phyloP scores from a whole-genome alignment of 1,284 basidiomycete genomes.

The Trametes pubescens region DNA sequence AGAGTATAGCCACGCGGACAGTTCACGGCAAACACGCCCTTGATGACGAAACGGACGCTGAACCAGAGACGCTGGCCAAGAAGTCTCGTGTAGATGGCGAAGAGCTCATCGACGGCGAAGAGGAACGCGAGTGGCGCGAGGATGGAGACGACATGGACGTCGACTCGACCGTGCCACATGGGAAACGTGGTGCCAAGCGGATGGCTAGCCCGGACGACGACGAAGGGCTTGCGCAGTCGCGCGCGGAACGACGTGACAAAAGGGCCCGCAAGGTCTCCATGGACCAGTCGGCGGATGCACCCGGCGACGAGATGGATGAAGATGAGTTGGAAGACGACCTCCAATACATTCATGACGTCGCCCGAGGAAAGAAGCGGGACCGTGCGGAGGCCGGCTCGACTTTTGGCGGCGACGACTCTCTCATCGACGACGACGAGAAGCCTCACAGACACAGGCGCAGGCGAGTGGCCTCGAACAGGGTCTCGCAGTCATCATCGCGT shows the following conservation, averaged over 20 bases:
- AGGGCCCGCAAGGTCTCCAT: constrained; percentile 57
- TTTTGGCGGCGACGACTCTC: constrained; percentile 66
- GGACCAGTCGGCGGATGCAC: constrained; percentile 43
- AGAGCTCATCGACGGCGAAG: constrained; percentile 52
- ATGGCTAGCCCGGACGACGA: constrained; percentile 49
- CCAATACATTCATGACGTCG: constrained; percentile 30
- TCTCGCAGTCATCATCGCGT: constrained; percentile 53
- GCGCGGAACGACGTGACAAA: constrained; percentile 40
- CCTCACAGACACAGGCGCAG: constrained; percentile 45
- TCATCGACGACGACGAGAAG: constrained; percentile 40
- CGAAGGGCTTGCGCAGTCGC: constrained; percentile 39
- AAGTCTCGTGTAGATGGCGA: constrained; percentile 59
- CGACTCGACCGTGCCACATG: constrained; percentile 32
- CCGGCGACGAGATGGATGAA: constrained; percentile 43
- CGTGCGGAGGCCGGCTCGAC: constrained; percentile 75
- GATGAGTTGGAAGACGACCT: constrained; percentile 37
- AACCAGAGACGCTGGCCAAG: constrained; percentile 54
- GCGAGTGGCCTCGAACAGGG: constrained; percentile 56
- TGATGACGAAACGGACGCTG: constrained; percentile 44
- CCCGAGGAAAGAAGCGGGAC: constrained; percentile 80
- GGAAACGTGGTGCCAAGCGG: constrained; percentile 59
- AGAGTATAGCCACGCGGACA: constrained; percentile 18
- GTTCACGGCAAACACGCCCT: constrained; percentile 35
- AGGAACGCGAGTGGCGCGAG: constrained; percentile 53
- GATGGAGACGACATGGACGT: constrained; percentile 38